Percentiles rank a stretch among this genome's conserved stretches.
These are phyloP conservation scores for Maudiozyma pseudohumilis DNA, from an alignment of 805 yeast species.

Conservation along the genomic window DNA sequence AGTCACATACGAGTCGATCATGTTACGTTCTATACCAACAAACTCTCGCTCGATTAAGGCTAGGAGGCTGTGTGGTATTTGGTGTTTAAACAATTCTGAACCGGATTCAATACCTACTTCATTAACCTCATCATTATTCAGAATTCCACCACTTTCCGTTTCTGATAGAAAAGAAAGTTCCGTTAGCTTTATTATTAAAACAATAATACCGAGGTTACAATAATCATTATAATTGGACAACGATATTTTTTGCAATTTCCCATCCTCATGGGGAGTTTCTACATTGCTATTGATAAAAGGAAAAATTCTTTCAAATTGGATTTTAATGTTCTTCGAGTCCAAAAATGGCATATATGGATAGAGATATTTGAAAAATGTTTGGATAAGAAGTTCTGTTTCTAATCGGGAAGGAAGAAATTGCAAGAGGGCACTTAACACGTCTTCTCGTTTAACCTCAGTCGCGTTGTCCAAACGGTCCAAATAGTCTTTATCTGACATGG, in stretches of 20 bases:
- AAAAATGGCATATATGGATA: constrained; percentile 59
- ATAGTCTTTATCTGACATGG: not conserved
- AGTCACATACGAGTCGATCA: not conserved
- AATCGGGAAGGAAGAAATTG: not conserved
- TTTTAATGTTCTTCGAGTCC: constrained; percentile 39
- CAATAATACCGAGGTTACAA: constrained; percentile 3
- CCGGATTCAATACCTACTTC: constrained; percentile 4
- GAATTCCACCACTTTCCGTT: not conserved
- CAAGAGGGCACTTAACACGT: not conserved
- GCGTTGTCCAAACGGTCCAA: not conserved
- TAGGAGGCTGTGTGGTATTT: constrained; percentile 25
- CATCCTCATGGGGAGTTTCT: not conserved
- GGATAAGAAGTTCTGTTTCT: constrained; percentile 38
- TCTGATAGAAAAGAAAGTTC: not conserved
- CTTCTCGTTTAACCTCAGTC: not conserved
- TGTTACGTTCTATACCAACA: not conserved
- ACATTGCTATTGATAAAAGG: not conserved
- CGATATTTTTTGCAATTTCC: not conserved
- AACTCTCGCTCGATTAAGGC: constrained; percentile 31
- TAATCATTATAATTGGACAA: constrained; percentile 1
- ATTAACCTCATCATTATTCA: not conserved
- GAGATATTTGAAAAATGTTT: constrained; percentile 46
- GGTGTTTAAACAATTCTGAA: constrained; percentile 15
- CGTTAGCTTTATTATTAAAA: not conserved
- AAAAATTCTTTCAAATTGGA: constrained; percentile 20